These are phyloP conservation scores for Diaporthe batatas DNA, from an alignment of 2,329 filamentous ascomycete species.

Conservation along the genomic window DNA sequence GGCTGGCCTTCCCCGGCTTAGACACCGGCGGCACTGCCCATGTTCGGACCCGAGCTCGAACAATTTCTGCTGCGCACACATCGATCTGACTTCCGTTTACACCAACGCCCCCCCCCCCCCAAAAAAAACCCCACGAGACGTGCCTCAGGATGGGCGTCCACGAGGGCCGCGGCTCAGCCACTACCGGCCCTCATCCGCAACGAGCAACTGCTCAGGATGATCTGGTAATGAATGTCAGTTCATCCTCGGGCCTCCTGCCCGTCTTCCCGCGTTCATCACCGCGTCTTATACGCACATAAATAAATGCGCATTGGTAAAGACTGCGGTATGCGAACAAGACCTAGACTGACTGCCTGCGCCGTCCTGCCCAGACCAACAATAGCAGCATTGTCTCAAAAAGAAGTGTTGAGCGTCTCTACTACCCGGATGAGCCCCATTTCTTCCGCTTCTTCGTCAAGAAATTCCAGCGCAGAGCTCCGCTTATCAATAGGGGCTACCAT, in stretches of 20 bases:
- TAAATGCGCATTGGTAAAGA: too few species aligned
- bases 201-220: conserved; percentile 57
- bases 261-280: neutral
- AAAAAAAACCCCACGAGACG: too few species aligned
- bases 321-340: neutral
- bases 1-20: neutral
- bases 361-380: conserved; percentile 77
- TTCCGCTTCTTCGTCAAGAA: conserved; percentile 91
- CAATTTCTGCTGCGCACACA: neutral
- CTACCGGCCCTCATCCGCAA: neutral
- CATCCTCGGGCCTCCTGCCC: neutral
- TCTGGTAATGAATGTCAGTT: conserved; percentile 68
- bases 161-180: conserved; percentile 6
- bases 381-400: conserved; percentile 94
- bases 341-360: conserved; percentile 1
- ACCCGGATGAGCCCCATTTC: conserved; percentile 81
- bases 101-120: neutral
- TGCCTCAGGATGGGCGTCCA: neutral
- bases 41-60: neutral
- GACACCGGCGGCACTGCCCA: neutral
- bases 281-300: neutral
- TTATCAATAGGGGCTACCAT: conserved; percentile 93
- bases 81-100: neutral
- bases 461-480: conserved; percentile 83
- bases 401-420: conserved; percentile 91